Conservation (phyloP, 2,329 filamentous ascomycete species). For the Cylindrodendrum hubeiense region DNA sequence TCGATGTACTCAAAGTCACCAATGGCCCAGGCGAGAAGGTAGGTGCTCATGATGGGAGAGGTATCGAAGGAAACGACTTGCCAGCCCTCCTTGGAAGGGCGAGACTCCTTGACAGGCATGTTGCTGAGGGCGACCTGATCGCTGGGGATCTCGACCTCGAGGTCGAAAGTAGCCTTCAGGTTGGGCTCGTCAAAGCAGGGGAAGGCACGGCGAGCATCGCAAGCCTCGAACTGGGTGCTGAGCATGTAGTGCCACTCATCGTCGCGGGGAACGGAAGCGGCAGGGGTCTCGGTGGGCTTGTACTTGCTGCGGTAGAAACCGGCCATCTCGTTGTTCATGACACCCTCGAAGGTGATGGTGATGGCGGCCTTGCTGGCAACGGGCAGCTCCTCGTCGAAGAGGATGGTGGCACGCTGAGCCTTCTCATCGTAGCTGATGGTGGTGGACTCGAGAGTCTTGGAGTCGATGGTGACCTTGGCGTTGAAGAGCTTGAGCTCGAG, state of each 20-base stretch:
- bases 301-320: constrained; percentile 97
- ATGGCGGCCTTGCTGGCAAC: constrained; percentile 75
- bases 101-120: constrained; percentile 87
- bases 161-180: constrained; percentile 95
- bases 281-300: constrained; percentile 79
- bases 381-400: constrained; percentile 79
- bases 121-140: constrained; percentile 93
- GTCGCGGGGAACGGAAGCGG: constrained; percentile 82
- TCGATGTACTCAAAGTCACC: constrained; percentile 98
- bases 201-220: constrained; percentile 93
- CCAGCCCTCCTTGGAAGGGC: constrained; percentile 71
- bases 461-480: constrained; percentile 70
- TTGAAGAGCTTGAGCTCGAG: constrained; percentile 83
- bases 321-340: constrained; percentile 90
- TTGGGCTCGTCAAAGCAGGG: constrained; percentile 99
- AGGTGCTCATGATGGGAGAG: constrained; percentile 91
- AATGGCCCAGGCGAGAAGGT: constrained; percentile 92
- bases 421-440: constrained; percentile 84
- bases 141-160: constrained; percentile 90
- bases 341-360: constrained; percentile 81
- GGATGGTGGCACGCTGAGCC: constrained; percentile 84
- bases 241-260: constrained; percentile 80
- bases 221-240: constrained; percentile 97
- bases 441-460: constrained; percentile 70
- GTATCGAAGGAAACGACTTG: constrained; percentile 84